Evolutionary conservation across 306 rosid genomes (phyloP), one percentile per base, ranked within the genome.

Genomic region (Medicago arabica): DNA sequence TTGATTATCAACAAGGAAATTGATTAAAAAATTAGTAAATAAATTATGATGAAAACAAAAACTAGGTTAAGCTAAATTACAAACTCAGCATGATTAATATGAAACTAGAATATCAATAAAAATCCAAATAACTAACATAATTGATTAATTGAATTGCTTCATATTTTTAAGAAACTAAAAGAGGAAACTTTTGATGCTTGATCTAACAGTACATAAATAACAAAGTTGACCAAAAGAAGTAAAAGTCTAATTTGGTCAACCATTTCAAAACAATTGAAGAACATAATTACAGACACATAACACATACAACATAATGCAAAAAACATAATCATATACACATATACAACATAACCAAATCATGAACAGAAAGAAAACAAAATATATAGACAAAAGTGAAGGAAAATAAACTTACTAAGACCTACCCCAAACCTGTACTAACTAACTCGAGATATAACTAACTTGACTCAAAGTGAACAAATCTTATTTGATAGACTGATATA

Each of bases 211-310:
- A 54, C 9, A 67, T 18, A 53, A 31, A 57, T 10, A 43, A 63
- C 10, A 15, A 57, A 55, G 75, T 60, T 34, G 72, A 76, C 82
- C 76, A 78, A 81, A 78, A 75, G 57, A 49, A 69, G 18, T 4
- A 34, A 18, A 70, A 36, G 49, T 73, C 75, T 67, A 62, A 13
- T 47, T 51, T 43, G 88, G 88, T 79, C 86, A 85, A 82, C 75
- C 19, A 54, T 62, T 72, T 46, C 69, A 79, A 72, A 61, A 53
- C 34, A 53, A 23, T 11, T 55, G 67, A 76, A 75, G 80, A 79
- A 75, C 81, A 65, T 63, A 34, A 3, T 3, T 1, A 1, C 1
- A 21, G 23, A 72, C 36, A 17, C 38, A 21, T 1, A 51, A 70
- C 51, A 69, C 31, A 8, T 49, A 69, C 17, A 72, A 53, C 82